Percentiles rank a stretch among this genome's conserved stretches.
phyloP scores from a whole-genome alignment of 148 eudicot species.

The Rhododendron henanense region DNA sequence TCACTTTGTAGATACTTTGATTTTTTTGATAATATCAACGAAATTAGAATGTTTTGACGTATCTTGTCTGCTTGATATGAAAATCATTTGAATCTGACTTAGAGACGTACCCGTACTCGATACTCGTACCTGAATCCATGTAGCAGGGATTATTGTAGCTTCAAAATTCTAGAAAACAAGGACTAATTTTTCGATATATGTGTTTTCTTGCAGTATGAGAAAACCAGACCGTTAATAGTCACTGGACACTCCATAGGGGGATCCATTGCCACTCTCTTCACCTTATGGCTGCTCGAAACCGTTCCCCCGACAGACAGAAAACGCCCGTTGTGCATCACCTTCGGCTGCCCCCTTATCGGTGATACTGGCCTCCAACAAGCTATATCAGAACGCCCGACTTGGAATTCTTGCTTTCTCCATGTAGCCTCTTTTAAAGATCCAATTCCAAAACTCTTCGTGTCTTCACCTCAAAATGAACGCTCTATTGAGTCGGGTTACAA shows the following conservation, averaged over 20 bases:
- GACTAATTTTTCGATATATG: neutral
- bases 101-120: neutral
- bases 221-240: slow-evolving; percentile 19
- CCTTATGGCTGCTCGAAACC: slow-evolving; percentile 28
- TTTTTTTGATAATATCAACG: no score
- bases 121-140: neutral
- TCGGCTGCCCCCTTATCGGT: slow-evolving; percentile 35
- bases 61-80: neutral
- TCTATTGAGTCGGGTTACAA: slow-evolving; percentile 3
- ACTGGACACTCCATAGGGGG: slow-evolving; percentile 34
- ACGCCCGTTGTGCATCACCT: slow-evolving; percentile 31
- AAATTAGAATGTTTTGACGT: neutral
- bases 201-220: slow-evolving; percentile 11
- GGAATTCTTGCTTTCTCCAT: slow-evolving; percentile 29
- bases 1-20: neutral
- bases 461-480: neutral
- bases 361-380: slow-evolving; percentile 23
- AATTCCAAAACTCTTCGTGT: neutral
- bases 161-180: neutral
- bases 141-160: neutral
- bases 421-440: slow-evolving; percentile 15
- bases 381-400: slow-evolving; percentile 24
- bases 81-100: neutral
- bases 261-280: slow-evolving; percentile 33
- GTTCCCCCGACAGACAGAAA: slow-evolving; percentile 5